Percentiles rank a stretch among this genome's conserved stretches.
These are phyloP conservation scores for Apophysomyces ossiformis DNA, from an alignment of 371 early-diverging fungal species.

Conservation along the genomic window DNA sequence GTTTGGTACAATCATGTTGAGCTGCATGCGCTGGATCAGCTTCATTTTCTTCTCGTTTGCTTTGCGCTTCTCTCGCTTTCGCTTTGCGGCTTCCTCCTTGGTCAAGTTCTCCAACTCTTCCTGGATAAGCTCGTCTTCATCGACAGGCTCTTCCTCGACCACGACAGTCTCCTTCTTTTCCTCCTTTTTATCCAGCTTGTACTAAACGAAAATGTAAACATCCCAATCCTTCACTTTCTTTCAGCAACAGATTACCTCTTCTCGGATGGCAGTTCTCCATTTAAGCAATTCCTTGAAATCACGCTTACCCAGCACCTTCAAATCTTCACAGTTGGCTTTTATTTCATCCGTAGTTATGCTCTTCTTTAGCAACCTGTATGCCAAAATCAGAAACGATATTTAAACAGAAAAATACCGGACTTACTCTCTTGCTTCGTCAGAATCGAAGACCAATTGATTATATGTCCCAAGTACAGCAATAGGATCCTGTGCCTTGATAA, in stretches of 20 bases:
- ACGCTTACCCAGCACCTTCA: conserved; percentile 91
- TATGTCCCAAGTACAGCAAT: conserved; percentile 74
- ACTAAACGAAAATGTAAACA: conserved; percentile 27
- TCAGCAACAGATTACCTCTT: conserved; percentile 35
- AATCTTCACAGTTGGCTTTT: conserved; percentile 78
- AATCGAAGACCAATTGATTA: conserved; percentile 76
- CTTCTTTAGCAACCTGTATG: conserved; percentile 55
- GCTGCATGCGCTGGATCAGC: conserved; percentile 82
- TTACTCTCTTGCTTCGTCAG: conserved; percentile 62
- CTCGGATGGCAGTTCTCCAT: conserved; percentile 84
- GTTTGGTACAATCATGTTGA: conserved; percentile 90
- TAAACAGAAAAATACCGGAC: conserved; percentile 8
- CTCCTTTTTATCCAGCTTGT: conserved; percentile 56
- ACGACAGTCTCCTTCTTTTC: conserved; percentile 46
- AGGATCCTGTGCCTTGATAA: conserved; percentile 80
- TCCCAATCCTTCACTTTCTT: conserved; percentile 35
- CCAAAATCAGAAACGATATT: not conserved
- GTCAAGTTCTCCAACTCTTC: conserved; percentile 65
- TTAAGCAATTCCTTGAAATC: conserved; percentile 90
- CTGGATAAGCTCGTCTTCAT: conserved; percentile 62
- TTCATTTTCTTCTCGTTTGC: conserved; percentile 82
- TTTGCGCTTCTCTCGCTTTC: conserved; percentile 64
- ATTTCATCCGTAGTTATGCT: conserved; percentile 83
- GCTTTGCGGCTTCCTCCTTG: conserved; percentile 62
- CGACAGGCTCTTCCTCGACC: conserved; percentile 59